Evolutionary conservation across 208 protist genomes (phyloP).

Genomic region (Porcisia deanei): DNA sequence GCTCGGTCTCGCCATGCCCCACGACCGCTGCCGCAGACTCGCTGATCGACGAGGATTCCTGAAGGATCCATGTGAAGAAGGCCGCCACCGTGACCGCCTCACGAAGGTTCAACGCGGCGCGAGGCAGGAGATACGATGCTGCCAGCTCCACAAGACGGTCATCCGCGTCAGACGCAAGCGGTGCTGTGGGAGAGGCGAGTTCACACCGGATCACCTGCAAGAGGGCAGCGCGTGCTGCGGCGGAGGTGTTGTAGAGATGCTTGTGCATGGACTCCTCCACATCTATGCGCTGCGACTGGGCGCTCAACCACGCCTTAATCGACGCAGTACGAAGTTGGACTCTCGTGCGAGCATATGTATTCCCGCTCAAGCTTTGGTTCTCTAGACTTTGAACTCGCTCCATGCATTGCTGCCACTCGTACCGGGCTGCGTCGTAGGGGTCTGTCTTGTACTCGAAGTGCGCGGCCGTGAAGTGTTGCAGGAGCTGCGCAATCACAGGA

Average conservation of each 20-base stretch:
- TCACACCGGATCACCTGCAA: slow-evolving; percentile 9
- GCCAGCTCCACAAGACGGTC: slow-evolving; percentile 39
- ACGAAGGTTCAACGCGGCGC: slow-evolving; percentile 66
- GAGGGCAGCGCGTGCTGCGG: slow-evolving; percentile 7
- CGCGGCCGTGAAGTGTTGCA: slow-evolving; percentile 55
- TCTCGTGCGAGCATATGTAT: not conserved
- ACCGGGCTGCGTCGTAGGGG: slow-evolving; percentile 44
- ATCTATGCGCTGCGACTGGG: slow-evolving; percentile 33
- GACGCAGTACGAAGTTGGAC: slow-evolving; percentile 4
- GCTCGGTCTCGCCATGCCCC: not conserved
- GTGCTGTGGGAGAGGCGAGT: slow-evolving; percentile 2
- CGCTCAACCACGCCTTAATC: slow-evolving; percentile 34
- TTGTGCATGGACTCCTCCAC: slow-evolving; percentile 49
- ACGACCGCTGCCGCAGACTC: not conserved
- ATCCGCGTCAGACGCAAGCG: slow-evolving; percentile 13
- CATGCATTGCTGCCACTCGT: slow-evolving; percentile 35
- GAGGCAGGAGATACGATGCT: slow-evolving; percentile 60
- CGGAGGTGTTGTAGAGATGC: slow-evolving; percentile 22
- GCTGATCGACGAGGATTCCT: slow-evolving; percentile 1
- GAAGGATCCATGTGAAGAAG: slow-evolving; percentile 57
- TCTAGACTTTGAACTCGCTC: not conserved
- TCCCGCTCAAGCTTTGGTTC: not conserved
- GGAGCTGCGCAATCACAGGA: slow-evolving; percentile 29
- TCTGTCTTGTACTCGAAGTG: slow-evolving; percentile 57
- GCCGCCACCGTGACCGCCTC: slow-evolving; percentile 64